Evolutionary conservation across 257 asterid genomes (phyloP).

Genomic region (Penstemon newberryi): DNA sequence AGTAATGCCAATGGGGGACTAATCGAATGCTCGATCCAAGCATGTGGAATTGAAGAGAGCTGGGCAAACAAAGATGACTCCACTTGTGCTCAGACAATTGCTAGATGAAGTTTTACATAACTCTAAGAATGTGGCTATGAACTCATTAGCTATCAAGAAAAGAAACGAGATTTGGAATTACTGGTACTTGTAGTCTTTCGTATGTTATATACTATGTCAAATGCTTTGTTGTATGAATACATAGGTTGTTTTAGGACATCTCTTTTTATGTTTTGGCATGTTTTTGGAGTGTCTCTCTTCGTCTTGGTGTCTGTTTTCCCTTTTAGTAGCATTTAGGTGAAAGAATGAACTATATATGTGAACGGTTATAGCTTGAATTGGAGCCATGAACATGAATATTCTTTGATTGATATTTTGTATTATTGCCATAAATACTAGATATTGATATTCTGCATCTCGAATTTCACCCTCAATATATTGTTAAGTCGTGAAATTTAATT

Average conservation of each 20-base stretch:
- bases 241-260: conserved; percentile 18
- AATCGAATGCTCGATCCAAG: conserved; percentile 58
- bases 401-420: conserved; percentile 17
- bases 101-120: conserved; percentile 42
- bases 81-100: conserved; percentile 43
- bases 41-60: conserved; percentile 56
- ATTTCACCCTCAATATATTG: no score
- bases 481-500: no score
- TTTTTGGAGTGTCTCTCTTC: neutral
- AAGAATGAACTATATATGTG: conserved; percentile 7
- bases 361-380: neutral
- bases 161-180: neutral
- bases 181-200: neutral
- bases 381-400: conserved; percentile 5
- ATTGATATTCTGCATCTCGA: no score
- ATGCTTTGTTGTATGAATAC: neutral
- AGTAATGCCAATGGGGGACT: conserved; percentile 29
- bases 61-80: conserved; percentile 76
- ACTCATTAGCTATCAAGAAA: neutral
- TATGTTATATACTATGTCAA: neutral
- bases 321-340: neutral
- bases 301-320: neutral
- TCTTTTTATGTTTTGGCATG: neutral
- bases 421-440: no score
- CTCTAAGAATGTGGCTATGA: neutral